phyloP scores from a whole-genome alignment of 768 basidiomycete species.

The Phanerodontia chrysosporium region DNA sequence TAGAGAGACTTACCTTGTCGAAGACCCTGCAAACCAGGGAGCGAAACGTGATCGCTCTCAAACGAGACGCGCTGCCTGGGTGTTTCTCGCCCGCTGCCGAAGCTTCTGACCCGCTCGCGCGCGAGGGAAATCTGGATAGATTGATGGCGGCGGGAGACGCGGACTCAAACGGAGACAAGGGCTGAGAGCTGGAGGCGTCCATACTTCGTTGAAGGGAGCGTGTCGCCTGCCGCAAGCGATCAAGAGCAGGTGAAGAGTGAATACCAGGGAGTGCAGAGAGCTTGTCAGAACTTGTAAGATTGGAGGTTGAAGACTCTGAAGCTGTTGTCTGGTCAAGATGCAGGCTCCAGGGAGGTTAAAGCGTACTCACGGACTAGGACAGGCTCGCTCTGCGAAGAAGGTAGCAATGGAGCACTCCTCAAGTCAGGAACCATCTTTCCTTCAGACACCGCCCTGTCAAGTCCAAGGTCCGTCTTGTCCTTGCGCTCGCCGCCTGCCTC shows the following conservation, averaged over 20 bases:
- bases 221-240: slow-evolving; percentile 29
- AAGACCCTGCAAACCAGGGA: slow-evolving; percentile 30
- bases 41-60: slow-evolving; percentile 46
- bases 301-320: slow-evolving; percentile 25
- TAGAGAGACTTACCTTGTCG: too few species aligned
- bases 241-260: slow-evolving; percentile 29
- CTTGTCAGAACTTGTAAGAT: slow-evolving; percentile 41
- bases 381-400: background rate
- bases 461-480: background rate
- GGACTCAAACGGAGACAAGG: slow-evolving; percentile 34
- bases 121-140: slow-evolving; percentile 18
- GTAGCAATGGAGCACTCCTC: slow-evolving; percentile 8
- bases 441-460: background rate
- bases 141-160: slow-evolving; percentile 19
- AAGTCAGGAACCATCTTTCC: background rate
- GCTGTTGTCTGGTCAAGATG: slow-evolving; percentile 8
- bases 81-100: slow-evolving; percentile 35
- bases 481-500: background rate
- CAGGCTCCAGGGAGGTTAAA: background rate
- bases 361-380: background rate
- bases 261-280: slow-evolving; percentile 34
- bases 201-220: slow-evolving; percentile 31
- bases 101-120: slow-evolving; percentile 31
- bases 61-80: slow-evolving; percentile 51
- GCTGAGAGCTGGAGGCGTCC: slow-evolving; percentile 35